Base-by-base conservation (phyloP, 768 basidiomycete species). In the Hygrophorus pudorinus region DNA sequence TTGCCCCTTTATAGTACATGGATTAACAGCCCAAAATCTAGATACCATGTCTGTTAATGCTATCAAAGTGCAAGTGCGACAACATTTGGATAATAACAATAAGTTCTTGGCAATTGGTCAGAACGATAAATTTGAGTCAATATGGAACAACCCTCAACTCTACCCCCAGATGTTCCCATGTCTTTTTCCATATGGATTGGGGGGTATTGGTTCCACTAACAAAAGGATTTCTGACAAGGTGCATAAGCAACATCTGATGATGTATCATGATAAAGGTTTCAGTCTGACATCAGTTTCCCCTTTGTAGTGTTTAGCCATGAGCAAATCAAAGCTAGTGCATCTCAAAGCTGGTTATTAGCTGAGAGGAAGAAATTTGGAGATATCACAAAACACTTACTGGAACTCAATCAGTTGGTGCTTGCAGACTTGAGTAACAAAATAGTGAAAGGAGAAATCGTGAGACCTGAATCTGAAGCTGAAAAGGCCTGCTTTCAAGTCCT, bases 211-310 rank as follows among this genome's bases (percentile, higher is more conserved):
- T 12, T 43, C 42, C 2, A 46, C 48, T 17, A 30, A 9, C n/a
- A 21, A 27, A n/a, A 12, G 16, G 12, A 40, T n/a, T n/a, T n/a
- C n/a, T n/a, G n/a, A n/a, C n/a, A n/a, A n/a, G n/a, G n/a, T n/a
- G n/a, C n/a, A n/a, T 64, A 9, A 60, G 17, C 33, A 48, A 30
- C 43, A 53, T 9, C 41, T 61, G 1, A 44, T 70, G 0, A 52
- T 64, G 56, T 71, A 66, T 46, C 57, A 64, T 46, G 67, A 70
- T 36, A 64, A 65, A 16, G 42, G 59, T 68, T 65, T 55, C 67
- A 71, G 41, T 42, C 27, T 0, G 66, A 73, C 46, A 16, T 47
- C 1, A 51, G 55, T 28, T 73, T 67, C 47, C 54, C 65, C 0
- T 59, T 71, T n/a, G 48, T 68, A n/a, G n/a, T n/a, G n/a, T n/a